Conservation (phyloP, 768 basidiomycete species). For the Leucosporidium creatinivorum region DNA sequence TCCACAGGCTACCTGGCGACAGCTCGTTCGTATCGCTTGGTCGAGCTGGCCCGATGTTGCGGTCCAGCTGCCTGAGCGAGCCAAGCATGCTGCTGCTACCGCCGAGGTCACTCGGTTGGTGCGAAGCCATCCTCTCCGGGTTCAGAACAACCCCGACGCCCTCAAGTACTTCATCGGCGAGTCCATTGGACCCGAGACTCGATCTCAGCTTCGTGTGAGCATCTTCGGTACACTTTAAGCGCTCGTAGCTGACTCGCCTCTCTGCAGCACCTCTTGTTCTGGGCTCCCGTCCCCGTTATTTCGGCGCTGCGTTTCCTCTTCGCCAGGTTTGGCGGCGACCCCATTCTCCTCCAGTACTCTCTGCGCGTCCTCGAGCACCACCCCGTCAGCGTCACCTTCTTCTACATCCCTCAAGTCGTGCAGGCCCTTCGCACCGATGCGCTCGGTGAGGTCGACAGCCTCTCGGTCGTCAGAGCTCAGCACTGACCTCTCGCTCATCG, state of each 20-base stretch:
- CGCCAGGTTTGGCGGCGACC: conserved; percentile 70
- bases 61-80: conserved; percentile 76
- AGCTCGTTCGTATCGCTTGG: conserved; percentile 69
- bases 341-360: conserved; percentile 85
- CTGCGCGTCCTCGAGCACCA: conserved; percentile 92
- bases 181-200: conserved; percentile 52
- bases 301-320: conserved; percentile 62
- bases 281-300: conserved; percentile 71
- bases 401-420: conserved; percentile 97
- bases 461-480: background rate
- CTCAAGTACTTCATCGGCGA: conserved; percentile 72
- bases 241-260: conserved; percentile 5
- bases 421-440: conserved; percentile 88
- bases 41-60: conserved; percentile 72
- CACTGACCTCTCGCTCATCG: background rate
- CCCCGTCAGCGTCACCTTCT: conserved; percentile 90
- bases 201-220: conserved; percentile 66
- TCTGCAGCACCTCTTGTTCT: conserved; percentile 69
- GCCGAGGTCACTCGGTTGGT: conserved; percentile 70
- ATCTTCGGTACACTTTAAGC: background rate
- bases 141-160: conserved; percentile 71
- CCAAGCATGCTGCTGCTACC: conserved; percentile 60
- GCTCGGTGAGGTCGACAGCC: conserved; percentile 53
- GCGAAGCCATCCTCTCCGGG: conserved; percentile 60
- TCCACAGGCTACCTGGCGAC: conserved; percentile 57